These are phyloP conservation scores for Alternaria brassicicola DNA, from an alignment of 2,329 filamentous ascomycete species.

Conservation along the genomic window DNA sequence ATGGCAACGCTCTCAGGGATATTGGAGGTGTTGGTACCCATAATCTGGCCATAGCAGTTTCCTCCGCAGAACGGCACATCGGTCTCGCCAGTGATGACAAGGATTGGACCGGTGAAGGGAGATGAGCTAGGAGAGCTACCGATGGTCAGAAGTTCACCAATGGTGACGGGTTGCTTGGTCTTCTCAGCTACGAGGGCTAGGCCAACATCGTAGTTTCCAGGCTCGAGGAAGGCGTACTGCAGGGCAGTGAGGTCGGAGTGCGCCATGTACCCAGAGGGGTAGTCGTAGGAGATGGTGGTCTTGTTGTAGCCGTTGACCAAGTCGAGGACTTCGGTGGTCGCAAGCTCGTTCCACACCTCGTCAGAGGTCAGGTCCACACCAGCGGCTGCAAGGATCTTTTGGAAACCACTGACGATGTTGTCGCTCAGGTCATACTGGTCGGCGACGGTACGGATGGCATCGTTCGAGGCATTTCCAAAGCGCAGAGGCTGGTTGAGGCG, in stretches of 20 bases:
- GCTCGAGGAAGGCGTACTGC: conserved; percentile 58
- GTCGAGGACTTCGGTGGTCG: conserved; percentile 38
- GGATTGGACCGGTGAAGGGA: conserved; percentile 60
- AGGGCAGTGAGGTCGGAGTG: conserved; percentile 55
- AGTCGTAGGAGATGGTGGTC: conserved; percentile 31
- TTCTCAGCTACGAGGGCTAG: conserved; percentile 56
- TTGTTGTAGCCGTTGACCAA: conserved; percentile 41
- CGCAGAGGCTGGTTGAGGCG: conserved; percentile 50
- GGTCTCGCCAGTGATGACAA: conserved; percentile 62
- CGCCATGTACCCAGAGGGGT: conserved; percentile 61
- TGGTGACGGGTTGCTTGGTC: conserved; percentile 62
- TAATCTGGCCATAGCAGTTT: conserved; percentile 56
- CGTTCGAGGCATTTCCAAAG: conserved; percentile 42
- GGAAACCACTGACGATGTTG: conserved; percentile 23
- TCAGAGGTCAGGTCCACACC: conserved; percentile 21
- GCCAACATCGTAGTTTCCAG: conserved; percentile 61
- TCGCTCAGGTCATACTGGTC: conserved; percentile 17
- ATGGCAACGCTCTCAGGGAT: conserved; percentile 54
- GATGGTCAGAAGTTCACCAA: conserved; percentile 66
- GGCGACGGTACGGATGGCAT: conserved; percentile 12
- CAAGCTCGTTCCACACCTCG: conserved; percentile 38
- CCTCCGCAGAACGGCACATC: conserved; percentile 67
- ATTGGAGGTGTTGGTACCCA: conserved; percentile 50
- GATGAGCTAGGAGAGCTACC: conserved; percentile 47
- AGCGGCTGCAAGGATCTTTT: conserved; percentile 22